Conservation (phyloP, 2,329 filamentous ascomycete genomes). For the Aplosporella prunicola region DNA sequence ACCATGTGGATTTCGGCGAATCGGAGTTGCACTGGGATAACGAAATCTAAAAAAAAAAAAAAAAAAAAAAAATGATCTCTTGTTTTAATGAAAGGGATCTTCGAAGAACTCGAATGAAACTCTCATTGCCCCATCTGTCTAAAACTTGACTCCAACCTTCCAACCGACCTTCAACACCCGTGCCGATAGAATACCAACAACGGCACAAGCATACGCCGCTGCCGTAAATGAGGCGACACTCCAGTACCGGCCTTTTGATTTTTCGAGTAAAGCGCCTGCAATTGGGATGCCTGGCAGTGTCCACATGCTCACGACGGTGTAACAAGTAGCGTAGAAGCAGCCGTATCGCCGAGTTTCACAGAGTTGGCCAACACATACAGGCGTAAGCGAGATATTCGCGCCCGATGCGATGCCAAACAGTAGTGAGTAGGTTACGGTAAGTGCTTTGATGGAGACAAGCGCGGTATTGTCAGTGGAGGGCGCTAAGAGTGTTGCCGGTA, state of each 20-base stretch:
- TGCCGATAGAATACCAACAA: constrained; percentile 30
- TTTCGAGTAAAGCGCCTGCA: constrained; percentile 33
- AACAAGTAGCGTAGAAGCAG: constrained; percentile 75
- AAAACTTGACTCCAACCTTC: constrained; percentile 27
- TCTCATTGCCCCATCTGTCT: too few relatives aligned
- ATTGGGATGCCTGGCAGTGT: constrained; percentile 40
- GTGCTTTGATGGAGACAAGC: constrained; percentile 27
- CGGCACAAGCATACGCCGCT: constrained; percentile 32
- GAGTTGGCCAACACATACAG: constrained; percentile 73
- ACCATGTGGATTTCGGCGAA: too few relatives aligned
- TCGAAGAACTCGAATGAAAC: too few relatives aligned
- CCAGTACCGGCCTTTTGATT: constrained; percentile 34
- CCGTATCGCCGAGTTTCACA: constrained; percentile 78
- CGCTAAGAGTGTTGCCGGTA: constrained; percentile 45
- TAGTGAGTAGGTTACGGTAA: constrained; percentile 63
- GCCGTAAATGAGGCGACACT: constrained; percentile 37
- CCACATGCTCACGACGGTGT: constrained; percentile 70
- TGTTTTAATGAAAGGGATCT: too few relatives aligned
- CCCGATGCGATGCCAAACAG: constrained; percentile 77
- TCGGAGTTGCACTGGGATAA: too few relatives aligned
- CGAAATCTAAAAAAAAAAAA: too few relatives aligned
- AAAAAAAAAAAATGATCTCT: too few relatives aligned
- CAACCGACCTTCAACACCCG: constrained; percentile 35
- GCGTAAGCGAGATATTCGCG: constrained; percentile 69
- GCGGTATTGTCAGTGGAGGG: constrained; percentile 29